A percentile compares a stretch with the other conserved stretches of the same genome.
phyloP scores from a whole-genome alignment of 495 filamentous ascomycete species.

The Tetracladium setigerum region DNA sequence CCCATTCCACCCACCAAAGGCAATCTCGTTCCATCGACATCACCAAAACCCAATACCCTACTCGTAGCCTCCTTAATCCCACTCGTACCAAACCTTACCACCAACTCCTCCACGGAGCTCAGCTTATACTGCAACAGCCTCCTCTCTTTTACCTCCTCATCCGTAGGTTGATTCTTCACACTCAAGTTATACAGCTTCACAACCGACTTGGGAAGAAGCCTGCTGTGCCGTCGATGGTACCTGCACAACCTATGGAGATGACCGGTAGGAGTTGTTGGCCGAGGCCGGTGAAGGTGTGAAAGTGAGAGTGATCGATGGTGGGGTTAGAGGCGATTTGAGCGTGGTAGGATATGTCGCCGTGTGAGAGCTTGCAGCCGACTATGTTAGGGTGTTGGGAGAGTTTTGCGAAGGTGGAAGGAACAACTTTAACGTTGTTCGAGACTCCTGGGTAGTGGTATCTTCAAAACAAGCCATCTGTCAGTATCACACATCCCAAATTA shows the following conservation, averaged over 20 bases:
- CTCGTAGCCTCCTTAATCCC: slow-evolving; percentile 57
- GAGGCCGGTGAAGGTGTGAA: slow-evolving; percentile 56
- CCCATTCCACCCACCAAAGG: slow-evolving; percentile 45
- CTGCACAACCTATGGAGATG: slow-evolving; percentile 48
- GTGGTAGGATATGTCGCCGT: slow-evolving; percentile 55
- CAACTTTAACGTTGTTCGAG: slow-evolving; percentile 49
- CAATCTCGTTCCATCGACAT: slow-evolving; percentile 44
- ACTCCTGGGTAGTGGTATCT: slow-evolving; percentile 63
- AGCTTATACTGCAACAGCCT: slow-evolving; percentile 48
- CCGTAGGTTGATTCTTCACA: slow-evolving; percentile 26
- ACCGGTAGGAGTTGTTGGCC: slow-evolving; percentile 59
- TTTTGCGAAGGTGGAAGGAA: slow-evolving; percentile 43
- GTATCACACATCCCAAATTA: not conserved
- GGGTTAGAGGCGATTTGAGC: slow-evolving; percentile 47
- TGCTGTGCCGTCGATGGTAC: slow-evolving; percentile 57
- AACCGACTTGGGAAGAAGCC: slow-evolving; percentile 55
- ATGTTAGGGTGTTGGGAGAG: slow-evolving; percentile 52
- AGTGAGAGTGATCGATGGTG: slow-evolving; percentile 36
- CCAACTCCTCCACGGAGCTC: slow-evolving; percentile 49
- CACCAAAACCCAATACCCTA: slow-evolving; percentile 45
- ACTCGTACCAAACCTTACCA: slow-evolving; percentile 46
- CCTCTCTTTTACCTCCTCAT: slow-evolving; percentile 32
- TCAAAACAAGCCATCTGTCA: not conserved
- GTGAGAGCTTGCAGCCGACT: slow-evolving; percentile 62
- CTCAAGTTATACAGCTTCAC: slow-evolving; percentile 44